Evolutionary conservation across 2,329 filamentous ascomycete genomes (phyloP), one percentile per base, ranked within the genome.

Genomic region (Chaetomiaceae sp.): DNA sequence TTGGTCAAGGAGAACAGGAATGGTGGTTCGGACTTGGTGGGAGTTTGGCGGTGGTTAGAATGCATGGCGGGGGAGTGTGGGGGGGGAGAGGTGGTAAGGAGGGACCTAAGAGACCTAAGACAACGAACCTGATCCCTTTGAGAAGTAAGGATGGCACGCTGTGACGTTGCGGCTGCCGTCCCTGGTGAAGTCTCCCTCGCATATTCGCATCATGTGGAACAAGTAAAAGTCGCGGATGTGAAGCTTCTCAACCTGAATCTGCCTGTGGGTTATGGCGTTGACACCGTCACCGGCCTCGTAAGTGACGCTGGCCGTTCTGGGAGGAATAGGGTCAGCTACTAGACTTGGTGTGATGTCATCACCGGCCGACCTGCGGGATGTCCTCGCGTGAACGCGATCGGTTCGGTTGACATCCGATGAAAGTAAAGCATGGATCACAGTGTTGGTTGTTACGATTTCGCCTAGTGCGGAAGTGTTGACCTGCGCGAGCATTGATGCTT

Each of bases 181-280:
- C 2, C 9, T 7, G 22, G 26, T 39, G 43, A 46, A 52, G 19
- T 46, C 35, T 10, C 56, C 53, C 36, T 58, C 53, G 39, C 56
- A 58, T 11, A 56, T 41, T n/a, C 56, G 49, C 8, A 57, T 33
- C 1, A 53, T 51, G 48, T 56, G 57, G 35, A 32, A 32, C 12
- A 6, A 11, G 9, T 24, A 24, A 24, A 56, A 58, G 22, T 52
- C 44, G 24, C 38, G 43, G 19, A 51, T 47, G 14, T 42, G 47
- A 7, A 47, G 45, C 2, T 37, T 29, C 3, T 52, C 39, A 0
- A 44, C 38, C 9, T 40, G 36, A 0, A 44, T 36, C 9, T 40
- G 36, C 11, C 30, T 26, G 37, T 49, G 27, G 10, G 38, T 42
- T 1, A 50, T 24, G 12, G 30, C 38, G 24, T 51, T 50, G n/a